A percentile compares a stretch with the other conserved stretches of the same genome.
These are phyloP conservation scores for Mytilinidion resinicola DNA, from an alignment of 495 filamentous ascomycete species.

Conservation along the genomic window DNA sequence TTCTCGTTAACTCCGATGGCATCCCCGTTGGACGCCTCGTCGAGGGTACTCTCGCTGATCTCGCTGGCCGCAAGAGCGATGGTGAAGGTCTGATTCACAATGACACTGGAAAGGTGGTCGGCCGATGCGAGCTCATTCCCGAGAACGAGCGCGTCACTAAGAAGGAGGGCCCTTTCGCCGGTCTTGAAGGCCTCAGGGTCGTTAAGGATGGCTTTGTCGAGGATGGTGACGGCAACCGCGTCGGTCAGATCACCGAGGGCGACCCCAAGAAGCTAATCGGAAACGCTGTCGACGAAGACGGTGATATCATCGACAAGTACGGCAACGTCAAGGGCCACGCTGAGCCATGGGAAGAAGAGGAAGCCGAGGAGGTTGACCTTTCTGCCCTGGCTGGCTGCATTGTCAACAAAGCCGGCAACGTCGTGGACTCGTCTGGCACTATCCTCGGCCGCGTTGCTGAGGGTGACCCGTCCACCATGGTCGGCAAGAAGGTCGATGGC, in stretches of 20 bases:
- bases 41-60: slow-evolving; percentile 62
- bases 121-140: slow-evolving; percentile 68
- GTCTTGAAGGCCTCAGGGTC: slow-evolving; percentile 63
- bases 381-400: slow-evolving; percentile 72
- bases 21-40: slow-evolving; percentile 64
- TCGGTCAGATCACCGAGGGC: slow-evolving; percentile 68
- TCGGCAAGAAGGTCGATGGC: slow-evolving; percentile 76
- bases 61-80: slow-evolving; percentile 63
- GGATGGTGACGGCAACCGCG: slow-evolving; percentile 57
- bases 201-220: slow-evolving; percentile 66
- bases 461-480: slow-evolving; percentile 61
- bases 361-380: slow-evolving; percentile 53
- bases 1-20: slow-evolving; percentile 62
- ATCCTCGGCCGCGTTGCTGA: slow-evolving; percentile 72
- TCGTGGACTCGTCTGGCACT: slow-evolving; percentile 67
- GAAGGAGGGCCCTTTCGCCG: slow-evolving; percentile 66
- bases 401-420: slow-evolving; percentile 79
- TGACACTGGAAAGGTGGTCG: slow-evolving; percentile 65
- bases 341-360: slow-evolving; percentile 60
- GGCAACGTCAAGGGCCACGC: slow-evolving; percentile 75
- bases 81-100: slow-evolving; percentile 69
- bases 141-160: slow-evolving; percentile 63
- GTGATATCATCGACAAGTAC: slow-evolving; percentile 74
- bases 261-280: slow-evolving; percentile 67
- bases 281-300: slow-evolving; percentile 73